Percentiles rank a stretch among this genome's conserved stretches.
These are phyloP conservation scores for Wickerhamiella pararugosa DNA, from an alignment of 1,139 yeast genomes.

Conservation along the genomic window DNA sequence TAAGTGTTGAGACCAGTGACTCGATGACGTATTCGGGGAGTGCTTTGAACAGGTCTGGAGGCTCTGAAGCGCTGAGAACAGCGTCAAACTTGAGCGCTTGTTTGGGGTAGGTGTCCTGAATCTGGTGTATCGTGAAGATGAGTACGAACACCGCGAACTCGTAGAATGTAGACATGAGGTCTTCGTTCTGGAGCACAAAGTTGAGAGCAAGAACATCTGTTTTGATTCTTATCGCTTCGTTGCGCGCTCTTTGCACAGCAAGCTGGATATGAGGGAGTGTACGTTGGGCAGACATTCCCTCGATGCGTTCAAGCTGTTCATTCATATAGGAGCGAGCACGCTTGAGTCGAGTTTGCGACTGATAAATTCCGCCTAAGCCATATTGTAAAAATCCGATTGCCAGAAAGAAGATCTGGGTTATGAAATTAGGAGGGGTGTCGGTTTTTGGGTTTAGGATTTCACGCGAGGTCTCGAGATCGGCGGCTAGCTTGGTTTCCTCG, in stretches of 20 bases:
- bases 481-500: slow-evolving; percentile 73
- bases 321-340: slow-evolving; percentile 8
- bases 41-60: slow-evolving; percentile 56
- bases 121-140: slow-evolving; percentile 50
- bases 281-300: slow-evolving; percentile 2
- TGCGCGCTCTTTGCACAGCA: background rate
- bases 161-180: slow-evolving; percentile 48
- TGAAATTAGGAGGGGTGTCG: slow-evolving; percentile 42
- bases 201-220: slow-evolving; percentile 31
- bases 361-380: slow-evolving; percentile 70
- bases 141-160: slow-evolving; percentile 67
- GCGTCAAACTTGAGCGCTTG: slow-evolving; percentile 37
- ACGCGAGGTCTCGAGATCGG: slow-evolving; percentile 57
- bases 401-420: slow-evolving; percentile 74
- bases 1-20: slow-evolving; percentile 63
- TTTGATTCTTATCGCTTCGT: slow-evolving; percentile 19
- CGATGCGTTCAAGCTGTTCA: slow-evolving; percentile 9
- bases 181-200: slow-evolving; percentile 42
- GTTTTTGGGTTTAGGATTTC: slow-evolving; percentile 31
- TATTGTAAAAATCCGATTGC: slow-evolving; percentile 70
- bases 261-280: background rate
- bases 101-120: slow-evolving; percentile 46
- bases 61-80: slow-evolving; percentile 27
- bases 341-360: slow-evolving; percentile 41
- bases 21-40: slow-evolving; percentile 81